Percentiles rank a stretch among this genome's conserved stretches.
Evolutionary conservation across 176 grass and related monocot species (phyloP).

Genomic region (Guadua angustifolia): DNA sequence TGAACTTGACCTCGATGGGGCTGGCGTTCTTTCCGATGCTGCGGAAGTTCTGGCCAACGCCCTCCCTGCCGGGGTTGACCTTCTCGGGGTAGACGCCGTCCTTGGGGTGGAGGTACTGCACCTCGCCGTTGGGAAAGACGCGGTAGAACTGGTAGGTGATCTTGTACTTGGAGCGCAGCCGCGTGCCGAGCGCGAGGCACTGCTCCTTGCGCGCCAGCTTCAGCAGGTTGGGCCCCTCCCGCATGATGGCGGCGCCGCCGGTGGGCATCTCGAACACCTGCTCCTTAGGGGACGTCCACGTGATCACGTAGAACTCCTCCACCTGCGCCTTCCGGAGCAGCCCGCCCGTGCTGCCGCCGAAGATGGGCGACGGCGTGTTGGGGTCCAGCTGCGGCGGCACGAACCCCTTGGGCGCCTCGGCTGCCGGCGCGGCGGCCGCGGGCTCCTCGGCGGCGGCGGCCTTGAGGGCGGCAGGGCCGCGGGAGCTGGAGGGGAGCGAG

Average conservation of each 20-base stretch:
- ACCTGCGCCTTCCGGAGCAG: constrained; percentile 97
- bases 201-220: constrained; percentile 97
- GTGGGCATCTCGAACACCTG: constrained; percentile 99
- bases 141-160: constrained; percentile 99
- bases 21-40: constrained; percentile 89
- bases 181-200: constrained; percentile 84
- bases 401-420: constrained; percentile 75
- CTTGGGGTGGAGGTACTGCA: constrained; percentile 99
- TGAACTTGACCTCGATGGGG: constrained; percentile 99
- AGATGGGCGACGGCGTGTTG: constrained; percentile 89
- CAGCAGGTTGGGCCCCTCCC: constrained; percentile 88
- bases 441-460: constrained; percentile 23
- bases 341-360: constrained; percentile 92
- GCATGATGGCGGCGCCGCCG: constrained; percentile 92
- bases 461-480: constrained; percentile 27
- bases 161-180: constrained; percentile 96
- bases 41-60: constrained; percentile 71
- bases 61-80: constrained; percentile 89
- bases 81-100: constrained; percentile 99
- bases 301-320: constrained; percentile 99
- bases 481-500: constrained; percentile 33
- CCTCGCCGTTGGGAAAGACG: constrained; percentile 97
- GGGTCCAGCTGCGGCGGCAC: constrained; percentile 96
- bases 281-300: constrained; percentile 95
- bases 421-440: background rate